Conservation (phyloP, 495 filamentous ascomycete species). For the Aspergillus campestris region DNA sequence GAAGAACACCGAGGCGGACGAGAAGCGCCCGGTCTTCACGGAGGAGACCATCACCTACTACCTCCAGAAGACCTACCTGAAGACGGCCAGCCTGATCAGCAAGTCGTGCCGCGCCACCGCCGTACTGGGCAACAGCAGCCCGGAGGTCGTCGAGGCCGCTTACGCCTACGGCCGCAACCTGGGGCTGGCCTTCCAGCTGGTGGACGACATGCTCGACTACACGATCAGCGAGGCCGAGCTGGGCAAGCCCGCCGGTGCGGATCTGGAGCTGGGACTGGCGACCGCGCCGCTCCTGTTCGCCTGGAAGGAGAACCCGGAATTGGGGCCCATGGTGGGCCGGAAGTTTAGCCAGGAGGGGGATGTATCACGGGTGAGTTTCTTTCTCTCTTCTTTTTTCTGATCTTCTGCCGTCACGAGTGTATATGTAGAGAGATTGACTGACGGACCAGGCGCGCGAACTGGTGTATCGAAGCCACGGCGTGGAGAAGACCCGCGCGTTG, state of each 20-base stretch:
- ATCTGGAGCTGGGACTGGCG: constrained; percentile 86
- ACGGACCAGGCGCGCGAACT: constrained; percentile 66
- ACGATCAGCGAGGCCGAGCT: constrained; percentile 75
- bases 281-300: constrained; percentile 95
- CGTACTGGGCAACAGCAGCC: constrained; percentile 67
- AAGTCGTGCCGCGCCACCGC: constrained; percentile 91
- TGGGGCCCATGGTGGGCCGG: constrained; percentile 82
- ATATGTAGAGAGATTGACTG: constrained; percentile 2
- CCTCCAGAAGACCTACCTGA: constrained; percentile 97
- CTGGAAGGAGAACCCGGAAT: constrained; percentile 80
- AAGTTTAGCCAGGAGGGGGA: constrained; percentile 82
- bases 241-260: constrained; percentile 90
- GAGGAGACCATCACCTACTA: constrained; percentile 88
- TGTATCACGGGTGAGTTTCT: constrained; percentile 59
- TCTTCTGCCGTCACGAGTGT: background rate
- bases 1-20: constrained; percentile 88
- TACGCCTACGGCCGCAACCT: constrained; percentile 89
- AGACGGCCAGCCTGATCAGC: constrained; percentile 89
- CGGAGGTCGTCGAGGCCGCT: constrained; percentile 77
- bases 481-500: constrained; percentile 80
- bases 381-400: background rate
- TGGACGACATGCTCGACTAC: constrained; percentile 97
- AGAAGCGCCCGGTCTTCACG: constrained; percentile 69
- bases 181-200: constrained; percentile 93
- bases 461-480: constrained; percentile 72